A percentile compares a stretch with the other conserved stretches of the same genome.
Conservation (phyloP, 225 moss, liverwort and hornwort species). For the Polytrichum formosum region DNA sequence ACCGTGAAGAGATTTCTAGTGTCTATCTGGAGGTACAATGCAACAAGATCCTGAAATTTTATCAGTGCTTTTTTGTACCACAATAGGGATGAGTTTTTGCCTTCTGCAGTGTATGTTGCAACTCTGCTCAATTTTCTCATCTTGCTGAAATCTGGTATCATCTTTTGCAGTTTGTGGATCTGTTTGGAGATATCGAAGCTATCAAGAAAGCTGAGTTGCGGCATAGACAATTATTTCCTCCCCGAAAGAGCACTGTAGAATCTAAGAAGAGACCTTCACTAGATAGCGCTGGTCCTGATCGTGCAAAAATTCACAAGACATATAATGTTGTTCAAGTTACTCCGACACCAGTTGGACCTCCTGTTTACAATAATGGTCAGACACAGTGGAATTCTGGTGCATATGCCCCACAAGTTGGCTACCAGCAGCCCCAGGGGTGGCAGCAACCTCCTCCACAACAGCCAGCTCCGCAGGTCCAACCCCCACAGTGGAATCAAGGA, state of each 20-base stretch:
- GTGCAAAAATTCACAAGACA: slow-evolving; percentile 86
- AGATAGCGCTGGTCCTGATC: slow-evolving; percentile 63
- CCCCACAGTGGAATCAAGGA: slow-evolving; percentile 95
- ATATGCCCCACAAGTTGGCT: slow-evolving; percentile 69
- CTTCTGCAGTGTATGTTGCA: no score
- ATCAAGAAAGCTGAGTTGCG: slow-evolving; percentile 84
- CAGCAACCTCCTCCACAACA: slow-evolving; percentile 95
- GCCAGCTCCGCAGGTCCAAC: slow-evolving; percentile 73
- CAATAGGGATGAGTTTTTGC: no score
- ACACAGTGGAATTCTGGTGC: slow-evolving; percentile 74
- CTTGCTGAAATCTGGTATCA: no score
- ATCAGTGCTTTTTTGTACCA: neutral
- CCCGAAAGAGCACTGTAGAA: slow-evolving; percentile 60
- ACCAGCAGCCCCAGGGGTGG: slow-evolving; percentile 93
- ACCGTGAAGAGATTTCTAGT: slow-evolving; percentile 85
- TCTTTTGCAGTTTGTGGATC: slow-evolving; percentile 71
- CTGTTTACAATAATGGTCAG: slow-evolving; percentile 83
- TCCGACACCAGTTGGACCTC: slow-evolving; percentile 56
- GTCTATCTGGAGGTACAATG: slow-evolving; percentile 71
- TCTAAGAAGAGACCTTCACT: slow-evolving; percentile 93
- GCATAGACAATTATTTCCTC: slow-evolving; percentile 66
- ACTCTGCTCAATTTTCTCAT: no score
- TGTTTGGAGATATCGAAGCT: slow-evolving; percentile 71
- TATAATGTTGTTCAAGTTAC: slow-evolving; percentile 70
- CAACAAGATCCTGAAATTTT: no score